phyloP scores from a whole-genome alignment of 2,329 filamentous ascomycete species.

The Calonectria pteridis region DNA sequence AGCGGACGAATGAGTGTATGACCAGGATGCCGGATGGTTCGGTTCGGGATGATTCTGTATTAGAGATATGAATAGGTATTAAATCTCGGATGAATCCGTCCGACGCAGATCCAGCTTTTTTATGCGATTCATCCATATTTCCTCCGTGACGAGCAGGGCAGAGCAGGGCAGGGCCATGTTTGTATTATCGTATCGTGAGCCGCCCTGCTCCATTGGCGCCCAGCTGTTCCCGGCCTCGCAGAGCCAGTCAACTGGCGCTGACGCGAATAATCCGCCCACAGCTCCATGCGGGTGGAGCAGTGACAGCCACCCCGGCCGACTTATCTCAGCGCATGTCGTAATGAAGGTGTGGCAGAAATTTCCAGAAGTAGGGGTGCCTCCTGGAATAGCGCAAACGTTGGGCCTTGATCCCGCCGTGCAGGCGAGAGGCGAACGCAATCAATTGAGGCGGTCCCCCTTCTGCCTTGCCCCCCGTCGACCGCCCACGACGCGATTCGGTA shows the following conservation, averaged over 20 bases:
- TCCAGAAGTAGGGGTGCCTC: conserved; percentile 16
- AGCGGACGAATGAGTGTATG: conserved; percentile 35
- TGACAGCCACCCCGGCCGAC: conserved; percentile 4
- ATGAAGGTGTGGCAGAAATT: conserved; percentile 20
- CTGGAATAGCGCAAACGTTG: conserved; percentile 5
- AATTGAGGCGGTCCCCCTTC: not conserved
- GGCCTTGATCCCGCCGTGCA: not conserved
- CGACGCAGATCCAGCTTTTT: conserved; percentile 6
- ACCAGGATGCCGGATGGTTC: conserved; percentile 31
- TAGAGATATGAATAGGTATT: conserved; percentile 23
- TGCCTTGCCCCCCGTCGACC: not conserved
- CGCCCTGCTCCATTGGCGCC: conserved; percentile 8
- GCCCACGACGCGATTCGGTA: not conserved
- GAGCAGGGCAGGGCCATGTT: conserved; percentile 19
- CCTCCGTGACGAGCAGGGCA: too few relatives aligned
- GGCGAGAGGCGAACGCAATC: not conserved
- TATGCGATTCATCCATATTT: conserved; percentile 15
- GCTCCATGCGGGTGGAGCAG: conserved; percentile 17
- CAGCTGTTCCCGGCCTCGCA: conserved; percentile 4
- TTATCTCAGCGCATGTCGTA: conserved; percentile 16
- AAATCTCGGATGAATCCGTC: conserved; percentile 8
- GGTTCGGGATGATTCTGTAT: conserved; percentile 28
- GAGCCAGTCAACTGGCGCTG: conserved; percentile 8
- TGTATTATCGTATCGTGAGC: conserved; percentile 30
- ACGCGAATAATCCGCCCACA: conserved; percentile 11